These are phyloP conservation scores for Phytophthora capsici DNA, from an alignment of 352 stramenopile genomes.

Conservation along the genomic window DNA sequence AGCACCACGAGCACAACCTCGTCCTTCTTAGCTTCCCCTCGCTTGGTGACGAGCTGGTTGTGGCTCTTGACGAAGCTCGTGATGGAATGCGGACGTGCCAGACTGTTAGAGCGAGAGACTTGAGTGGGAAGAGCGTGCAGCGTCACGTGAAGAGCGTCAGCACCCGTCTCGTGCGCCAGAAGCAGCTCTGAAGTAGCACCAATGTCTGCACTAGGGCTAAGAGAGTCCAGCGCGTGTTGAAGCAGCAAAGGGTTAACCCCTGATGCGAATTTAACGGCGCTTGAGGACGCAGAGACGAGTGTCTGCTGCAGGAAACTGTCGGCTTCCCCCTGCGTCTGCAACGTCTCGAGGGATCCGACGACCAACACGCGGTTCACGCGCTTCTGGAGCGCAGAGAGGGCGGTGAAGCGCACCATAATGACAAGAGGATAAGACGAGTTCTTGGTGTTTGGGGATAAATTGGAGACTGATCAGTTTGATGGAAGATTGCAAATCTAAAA, in stretches of 20 bases:
- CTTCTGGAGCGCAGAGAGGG: conserved; percentile 27
- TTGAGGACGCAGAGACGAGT: conserved; percentile 28
- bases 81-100: conserved; percentile 79
- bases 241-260: conserved; percentile 52
- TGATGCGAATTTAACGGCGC: conserved; percentile 36
- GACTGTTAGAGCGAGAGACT: conserved; percentile 75
- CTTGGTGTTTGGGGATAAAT: not conserved
- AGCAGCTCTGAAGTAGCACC: conserved; percentile 56
- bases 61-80: conserved; percentile 64
- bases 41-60: conserved; percentile 36
- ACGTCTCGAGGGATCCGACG: conserved; percentile 53
- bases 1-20: conserved; percentile 67
- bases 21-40: conserved; percentile 18
- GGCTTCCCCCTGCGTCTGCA: conserved; percentile 39
- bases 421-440: not conserved
- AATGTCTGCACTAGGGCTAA: conserved; percentile 51
- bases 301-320: conserved; percentile 51
- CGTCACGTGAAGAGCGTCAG: conserved; percentile 48
- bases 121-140: conserved; percentile 65
- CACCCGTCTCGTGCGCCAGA: conserved; percentile 38
- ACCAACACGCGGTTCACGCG: conserved; percentile 65
- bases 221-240: conserved; percentile 50
- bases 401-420: conserved; percentile 47
- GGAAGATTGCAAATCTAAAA: not conserved
- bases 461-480: not conserved